Conservation (phyloP, 441 rosid species). For the Croton laevigatus region DNA sequence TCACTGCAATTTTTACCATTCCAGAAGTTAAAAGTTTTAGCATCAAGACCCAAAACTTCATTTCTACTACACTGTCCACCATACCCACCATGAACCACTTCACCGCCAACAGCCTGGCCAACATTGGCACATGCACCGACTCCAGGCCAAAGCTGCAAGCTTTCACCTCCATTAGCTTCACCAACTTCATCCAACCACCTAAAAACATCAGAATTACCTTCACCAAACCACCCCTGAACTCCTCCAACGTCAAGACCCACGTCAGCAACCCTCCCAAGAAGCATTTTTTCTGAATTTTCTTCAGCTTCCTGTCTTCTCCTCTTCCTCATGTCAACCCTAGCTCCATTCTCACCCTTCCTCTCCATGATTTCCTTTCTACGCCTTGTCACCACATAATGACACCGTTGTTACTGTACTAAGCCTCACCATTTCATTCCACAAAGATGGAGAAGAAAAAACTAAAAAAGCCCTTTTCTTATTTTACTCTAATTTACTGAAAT, state of each 20-base stretch:
- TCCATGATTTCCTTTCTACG: conserved; percentile 1
- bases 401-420: conserved; percentile 6
- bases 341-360: conserved; percentile 24
- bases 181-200: conserved; percentile 30
- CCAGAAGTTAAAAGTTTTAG: conserved; percentile 20
- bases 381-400: not conserved
- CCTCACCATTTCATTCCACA: not conserved
- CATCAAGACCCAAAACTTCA: conserved; percentile 15
- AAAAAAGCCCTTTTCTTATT: not conserved
- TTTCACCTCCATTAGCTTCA: conserved; percentile 24
- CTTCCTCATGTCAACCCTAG: conserved; percentile 19
- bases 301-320: conserved; percentile 11
- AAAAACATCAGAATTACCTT: conserved; percentile 23
- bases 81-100: not conserved
- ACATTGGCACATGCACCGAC: conserved; percentile 16
- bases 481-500: too few relatives aligned
- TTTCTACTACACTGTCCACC: conserved; percentile 8
- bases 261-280: conserved; percentile 10
- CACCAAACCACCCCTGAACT: conserved; percentile 21
- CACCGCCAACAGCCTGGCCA: conserved; percentile 10
- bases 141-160: conserved; percentile 29
- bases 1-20: conserved; percentile 15
- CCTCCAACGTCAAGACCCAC: conserved; percentile 16
- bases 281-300: conserved; percentile 6
- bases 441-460: not conserved